These are phyloP conservation scores for Chaetomium globosum DNA, from an alignment of 2,329 filamentous ascomycete species.

Conservation along the genomic window DNA sequence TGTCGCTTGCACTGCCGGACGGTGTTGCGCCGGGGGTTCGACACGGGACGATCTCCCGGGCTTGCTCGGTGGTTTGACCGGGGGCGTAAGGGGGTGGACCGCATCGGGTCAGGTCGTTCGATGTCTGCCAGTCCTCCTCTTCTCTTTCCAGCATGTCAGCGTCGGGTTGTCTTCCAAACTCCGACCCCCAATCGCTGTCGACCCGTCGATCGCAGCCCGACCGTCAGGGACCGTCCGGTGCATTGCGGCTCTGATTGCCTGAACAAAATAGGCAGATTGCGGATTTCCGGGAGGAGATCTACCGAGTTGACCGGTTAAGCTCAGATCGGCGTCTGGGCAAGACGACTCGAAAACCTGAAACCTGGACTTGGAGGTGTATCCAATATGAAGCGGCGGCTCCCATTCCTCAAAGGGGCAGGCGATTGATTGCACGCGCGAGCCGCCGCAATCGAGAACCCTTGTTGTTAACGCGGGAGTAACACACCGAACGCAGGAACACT, in stretches of 20 bases:
- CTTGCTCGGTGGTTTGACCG: constrained; percentile 8
- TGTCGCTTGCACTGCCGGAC: constrained; percentile 17
- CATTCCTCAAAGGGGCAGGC: constrained; percentile 19
- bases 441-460: constrained; percentile 7
- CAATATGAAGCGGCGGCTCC: constrained; percentile 16
- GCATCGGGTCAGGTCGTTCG: not conserved
- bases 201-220: constrained; percentile 9
- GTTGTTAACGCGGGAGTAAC: not conserved
- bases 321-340: constrained; percentile 21
- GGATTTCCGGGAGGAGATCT: constrained; percentile 19
- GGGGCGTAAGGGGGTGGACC: not conserved
- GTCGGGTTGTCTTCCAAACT: constrained; percentile 1
- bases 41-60: constrained; percentile 29
- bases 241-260: constrained; percentile 36
- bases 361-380: constrained; percentile 12
- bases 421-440: constrained; percentile 13
- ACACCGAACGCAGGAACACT: constrained; percentile 8
- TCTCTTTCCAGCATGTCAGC: not conserved
- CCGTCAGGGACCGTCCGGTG: not conserved
- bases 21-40: constrained; percentile 14
- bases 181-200: not conserved
- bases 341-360: constrained; percentile 28
- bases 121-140: not conserved
- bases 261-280: constrained; percentile 34
- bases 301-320: constrained; percentile 27